Conservation (phyloP, 768 basidiomycete genomes). For the Kwoniella botswanensis region DNA sequence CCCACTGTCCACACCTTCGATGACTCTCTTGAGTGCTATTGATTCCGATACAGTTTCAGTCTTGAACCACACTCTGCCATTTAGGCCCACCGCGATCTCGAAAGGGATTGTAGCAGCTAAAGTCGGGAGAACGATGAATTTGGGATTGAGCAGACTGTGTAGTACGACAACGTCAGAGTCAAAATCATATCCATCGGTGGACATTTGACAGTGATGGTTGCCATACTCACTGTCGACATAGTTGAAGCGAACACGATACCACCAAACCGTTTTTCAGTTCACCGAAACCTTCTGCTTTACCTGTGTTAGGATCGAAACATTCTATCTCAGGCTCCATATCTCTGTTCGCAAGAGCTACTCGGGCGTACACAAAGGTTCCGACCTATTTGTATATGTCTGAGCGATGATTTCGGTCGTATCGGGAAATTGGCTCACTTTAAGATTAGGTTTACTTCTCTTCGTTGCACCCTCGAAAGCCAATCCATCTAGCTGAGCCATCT, state of each 20-base stretch:
- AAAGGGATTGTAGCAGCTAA: slow-evolving; percentile 82
- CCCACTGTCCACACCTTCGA: slow-evolving; percentile 72
- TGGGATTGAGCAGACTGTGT: slow-evolving; percentile 74
- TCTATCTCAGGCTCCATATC: slow-evolving; percentile 99
- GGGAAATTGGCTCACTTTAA: slow-evolving; percentile 67
- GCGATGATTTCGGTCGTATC: not conserved
- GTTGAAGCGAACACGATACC: slow-evolving; percentile 76
- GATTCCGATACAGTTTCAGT: slow-evolving; percentile 74
- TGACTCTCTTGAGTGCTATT: slow-evolving; percentile 75
- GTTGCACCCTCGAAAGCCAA: slow-evolving; percentile 96
- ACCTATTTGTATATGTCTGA: slow-evolving; percentile 64
- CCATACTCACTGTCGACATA: slow-evolving; percentile 77
- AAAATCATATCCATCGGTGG: slow-evolving; percentile 13
- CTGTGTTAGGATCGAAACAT: slow-evolving; percentile 91
- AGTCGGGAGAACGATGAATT: slow-evolving; percentile 78
- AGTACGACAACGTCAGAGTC: not conserved
- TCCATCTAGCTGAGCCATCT: slow-evolving; percentile 80
- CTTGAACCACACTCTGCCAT: slow-evolving; percentile 89
- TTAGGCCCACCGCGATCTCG: slow-evolving; percentile 86
- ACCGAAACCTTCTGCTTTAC: slow-evolving; percentile 90
- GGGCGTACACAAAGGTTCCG: slow-evolving; percentile 86
- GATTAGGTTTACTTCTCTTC: slow-evolving; percentile 88
- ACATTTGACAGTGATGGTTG: not conserved
- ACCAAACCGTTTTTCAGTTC: slow-evolving; percentile 89
- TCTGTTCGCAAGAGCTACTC: slow-evolving; percentile 89